These are phyloP conservation scores for Lumnitzera racemosa DNA, from an alignment of 345 rosid species.

Conservation along the genomic window DNA sequence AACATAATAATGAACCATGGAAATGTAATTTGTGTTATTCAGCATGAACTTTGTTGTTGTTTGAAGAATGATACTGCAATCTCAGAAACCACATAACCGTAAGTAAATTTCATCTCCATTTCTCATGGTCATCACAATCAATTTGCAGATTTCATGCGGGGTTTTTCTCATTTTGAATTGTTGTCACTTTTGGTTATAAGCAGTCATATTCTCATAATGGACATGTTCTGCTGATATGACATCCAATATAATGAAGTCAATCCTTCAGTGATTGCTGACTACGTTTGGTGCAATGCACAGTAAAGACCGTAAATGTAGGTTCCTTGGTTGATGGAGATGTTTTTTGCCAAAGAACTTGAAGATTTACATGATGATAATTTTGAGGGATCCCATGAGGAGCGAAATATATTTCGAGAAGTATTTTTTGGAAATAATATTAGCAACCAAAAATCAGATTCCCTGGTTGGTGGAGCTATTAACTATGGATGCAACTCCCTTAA, in stretches of 20 bases:
- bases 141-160: no score
- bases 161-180: no score
- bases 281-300: conserved; percentile 5
- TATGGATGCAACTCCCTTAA: conserved; percentile 39
- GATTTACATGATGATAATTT: conserved; percentile 38
- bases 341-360: conserved; percentile 16
- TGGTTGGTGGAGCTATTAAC: conserved; percentile 36
- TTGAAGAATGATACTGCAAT: no score
- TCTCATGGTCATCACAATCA: no score
- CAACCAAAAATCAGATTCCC: conserved; percentile 34
- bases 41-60: no score
- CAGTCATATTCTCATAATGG: no score
- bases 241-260: neutral
- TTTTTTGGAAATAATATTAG: conserved; percentile 38
- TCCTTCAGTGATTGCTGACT: conserved; percentile 1
- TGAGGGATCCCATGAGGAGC: conserved; percentile 57
- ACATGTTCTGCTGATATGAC: no score
- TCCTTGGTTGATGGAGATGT: conserved; percentile 19
- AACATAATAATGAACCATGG: no score
- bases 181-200: no score
- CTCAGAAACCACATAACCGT: no score
- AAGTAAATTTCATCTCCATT: no score
- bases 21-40: no score
- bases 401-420: conserved; percentile 41
- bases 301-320: neutral